These are phyloP conservation scores for Coemansia sp. DNA, from an alignment of 192 early-diverging fungal species.

Conservation along the genomic window DNA sequence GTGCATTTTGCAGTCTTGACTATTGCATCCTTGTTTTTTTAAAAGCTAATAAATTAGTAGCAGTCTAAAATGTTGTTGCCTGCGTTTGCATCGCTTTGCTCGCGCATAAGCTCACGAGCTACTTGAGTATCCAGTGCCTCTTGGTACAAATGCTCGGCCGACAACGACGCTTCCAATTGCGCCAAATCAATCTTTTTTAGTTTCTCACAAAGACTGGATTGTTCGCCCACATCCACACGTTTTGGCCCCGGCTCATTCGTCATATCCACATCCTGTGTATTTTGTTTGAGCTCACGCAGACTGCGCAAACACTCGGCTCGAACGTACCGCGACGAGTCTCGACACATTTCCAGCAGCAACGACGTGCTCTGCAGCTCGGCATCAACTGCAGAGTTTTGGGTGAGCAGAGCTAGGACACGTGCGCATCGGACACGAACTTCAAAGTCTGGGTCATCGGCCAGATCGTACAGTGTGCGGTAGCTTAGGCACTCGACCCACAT, in stretches of 20 bases:
- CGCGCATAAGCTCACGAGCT: constrained; percentile 40
- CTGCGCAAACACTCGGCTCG: constrained; percentile 31
- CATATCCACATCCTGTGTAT: neutral
- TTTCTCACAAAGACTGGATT: constrained; percentile 13
- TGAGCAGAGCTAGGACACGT: constrained; percentile 15
- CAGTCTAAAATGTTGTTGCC: constrained; percentile 57
- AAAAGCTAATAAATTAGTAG: constrained; percentile 13
- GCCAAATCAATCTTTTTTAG: constrained; percentile 31
- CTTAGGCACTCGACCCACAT: constrained; percentile 26
- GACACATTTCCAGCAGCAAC: constrained; percentile 43
- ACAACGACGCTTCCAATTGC: constrained; percentile 28
- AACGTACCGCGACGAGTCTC: constrained; percentile 53
- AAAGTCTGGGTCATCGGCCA: constrained; percentile 41
- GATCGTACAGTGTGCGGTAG: constrained; percentile 17
- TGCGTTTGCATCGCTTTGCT: constrained; percentile 31
- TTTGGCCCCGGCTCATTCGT: neutral
- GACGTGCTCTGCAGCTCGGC: constrained; percentile 18
- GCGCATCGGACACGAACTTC: constrained; percentile 52
- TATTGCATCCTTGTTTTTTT: neutral
- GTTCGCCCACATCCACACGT: neutral
- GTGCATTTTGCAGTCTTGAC: constrained; percentile 3
- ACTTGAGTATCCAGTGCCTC: constrained; percentile 52
- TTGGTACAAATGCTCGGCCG: constrained; percentile 47
- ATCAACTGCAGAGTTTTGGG: neutral
- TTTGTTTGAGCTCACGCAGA: constrained; percentile 16